Evolutionary conservation across 2,329 filamentous ascomycete genomes (phyloP), one percentile per base, ranked within the genome.

Genomic region (Talaromyces piceae): DNA sequence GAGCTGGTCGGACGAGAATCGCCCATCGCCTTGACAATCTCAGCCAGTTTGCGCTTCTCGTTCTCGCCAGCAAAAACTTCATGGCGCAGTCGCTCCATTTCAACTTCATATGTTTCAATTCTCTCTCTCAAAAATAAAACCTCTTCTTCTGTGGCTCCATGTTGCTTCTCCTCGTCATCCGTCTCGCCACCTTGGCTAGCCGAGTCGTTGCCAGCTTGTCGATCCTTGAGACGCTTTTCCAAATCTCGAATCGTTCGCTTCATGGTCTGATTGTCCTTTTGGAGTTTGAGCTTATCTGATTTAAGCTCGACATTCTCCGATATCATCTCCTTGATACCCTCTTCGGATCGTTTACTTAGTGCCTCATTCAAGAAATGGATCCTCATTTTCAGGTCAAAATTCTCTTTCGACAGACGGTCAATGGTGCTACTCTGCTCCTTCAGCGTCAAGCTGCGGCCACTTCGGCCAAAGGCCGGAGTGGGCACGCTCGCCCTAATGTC

Each of bases 351-450:
- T 64, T 91, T 93, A 68, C 95, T 90, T 18, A 98, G 74, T 1
- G 91, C 87, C 67, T 97, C 88, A 62, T 91, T 94, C 45, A 98
- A 79, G 64, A 96, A 98, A 77, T 96, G 94, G 57, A 97, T 93
- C 67, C 95, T 94, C 70, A 97, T 83, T 70, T 97, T 96, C 50
- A 97, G 74, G 66, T 96, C 91, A 65, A 97, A 98, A 58, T 98
- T 98, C 68, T 98, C 93, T 71, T 98, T 98, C 54, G 89, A 94
- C 2, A 97, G 78, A 53, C 91, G 84, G 68, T 98, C 93, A 57
- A 98, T 96, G 12, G 91, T 97, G 70, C 87, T 95, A 65, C 91
- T 95, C 69, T 98, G 93, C 69, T 98, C 93, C 67, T 96, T 97
- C 37, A 98, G 74, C 0, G 93, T 97, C 70, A 98, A 74, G 59